Conservation (phyloP, 768 basidiomycete genomes). For the Suillus discolor region DNA sequence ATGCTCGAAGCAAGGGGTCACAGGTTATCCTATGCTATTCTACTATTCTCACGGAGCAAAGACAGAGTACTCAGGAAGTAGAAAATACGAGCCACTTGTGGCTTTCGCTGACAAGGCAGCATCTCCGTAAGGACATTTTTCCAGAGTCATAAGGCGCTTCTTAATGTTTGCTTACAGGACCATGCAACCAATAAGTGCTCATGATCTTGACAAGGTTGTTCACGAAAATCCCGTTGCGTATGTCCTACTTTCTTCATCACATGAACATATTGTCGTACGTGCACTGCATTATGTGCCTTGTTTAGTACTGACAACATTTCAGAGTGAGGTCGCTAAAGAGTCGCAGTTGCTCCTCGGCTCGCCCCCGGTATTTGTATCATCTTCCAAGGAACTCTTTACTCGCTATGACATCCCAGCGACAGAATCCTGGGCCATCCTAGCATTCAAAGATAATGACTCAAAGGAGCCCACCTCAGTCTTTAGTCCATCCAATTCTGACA, state of each 20-base stretch:
- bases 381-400: constrained; percentile 33
- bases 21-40: constrained; percentile 83
- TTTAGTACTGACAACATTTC: constrained; percentile 4
- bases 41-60: constrained; percentile 63
- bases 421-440: constrained; percentile 65
- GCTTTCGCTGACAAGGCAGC: constrained; percentile 77
- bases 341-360: constrained; percentile 51
- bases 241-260: constrained; percentile 48
- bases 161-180: constrained; percentile 31
- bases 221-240: constrained; percentile 57
- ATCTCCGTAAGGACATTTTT: constrained; percentile 54
- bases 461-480: constrained; percentile 49
- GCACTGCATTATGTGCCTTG: background rate
- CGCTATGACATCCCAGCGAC: constrained; percentile 38
- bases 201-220: constrained; percentile 45
- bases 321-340: constrained; percentile 61
- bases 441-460: constrained; percentile 61
- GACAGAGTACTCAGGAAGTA: constrained; percentile 75
- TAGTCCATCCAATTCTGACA: constrained; percentile 15
- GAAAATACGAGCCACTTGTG: constrained; percentile 71
- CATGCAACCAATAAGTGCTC: constrained; percentile 40
- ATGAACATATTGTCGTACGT: constrained; percentile 37
- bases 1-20: constrained; percentile 67
- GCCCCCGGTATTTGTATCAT: constrained; percentile 48
- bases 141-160: constrained; percentile 3